These are phyloP conservation scores for Zangia roseola DNA, from an alignment of 768 basidiomycete genomes.

Conservation along the genomic window DNA sequence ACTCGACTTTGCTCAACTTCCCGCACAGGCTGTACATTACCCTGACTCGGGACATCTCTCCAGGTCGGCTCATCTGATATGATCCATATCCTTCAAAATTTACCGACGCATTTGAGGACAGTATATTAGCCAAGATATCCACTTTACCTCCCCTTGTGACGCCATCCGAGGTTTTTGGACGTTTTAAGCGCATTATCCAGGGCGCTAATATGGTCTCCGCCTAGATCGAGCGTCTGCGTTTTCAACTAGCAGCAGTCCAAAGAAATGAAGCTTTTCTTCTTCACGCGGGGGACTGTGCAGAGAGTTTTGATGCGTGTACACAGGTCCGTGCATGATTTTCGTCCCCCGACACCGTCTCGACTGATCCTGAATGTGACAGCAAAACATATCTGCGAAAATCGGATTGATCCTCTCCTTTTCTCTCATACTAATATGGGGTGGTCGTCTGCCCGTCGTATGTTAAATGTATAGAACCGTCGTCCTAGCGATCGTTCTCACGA, in stretches of 20 bases:
- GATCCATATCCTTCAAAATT: neutral
- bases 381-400: constrained; percentile 85
- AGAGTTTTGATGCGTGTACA: constrained; percentile 89
- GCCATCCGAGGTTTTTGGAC: constrained; percentile 77
- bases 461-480: neutral
- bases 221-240: constrained; percentile 80
- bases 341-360: constrained; percentile 8
- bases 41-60: constrained; percentile 60
- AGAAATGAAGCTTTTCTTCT: constrained; percentile 88
- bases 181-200: constrained; percentile 6
- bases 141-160: constrained; percentile 89
- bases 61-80: constrained; percentile 39
- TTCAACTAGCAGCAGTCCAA: constrained; percentile 79
- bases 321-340: constrained; percentile 48
- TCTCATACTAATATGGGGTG: constrained; percentile 92
- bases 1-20: too few relatives aligned
- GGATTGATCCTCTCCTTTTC: constrained; percentile 94
- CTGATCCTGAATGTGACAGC: constrained; percentile 40
- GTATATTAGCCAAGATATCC: constrained; percentile 76
- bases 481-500: constrained; percentile 5
- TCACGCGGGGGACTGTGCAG: constrained; percentile 98
- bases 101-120: constrained; percentile 28
- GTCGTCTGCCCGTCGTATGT: constrained; percentile 85
- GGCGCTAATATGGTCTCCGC: constrained; percentile 22
- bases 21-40: constrained; percentile 63